Percentiles rank a stretch among this genome's conserved stretches.
These are phyloP conservation scores for Annona squamosa DNA, from an alignment of 164 flowering plant species.

Conservation along the genomic window DNA sequence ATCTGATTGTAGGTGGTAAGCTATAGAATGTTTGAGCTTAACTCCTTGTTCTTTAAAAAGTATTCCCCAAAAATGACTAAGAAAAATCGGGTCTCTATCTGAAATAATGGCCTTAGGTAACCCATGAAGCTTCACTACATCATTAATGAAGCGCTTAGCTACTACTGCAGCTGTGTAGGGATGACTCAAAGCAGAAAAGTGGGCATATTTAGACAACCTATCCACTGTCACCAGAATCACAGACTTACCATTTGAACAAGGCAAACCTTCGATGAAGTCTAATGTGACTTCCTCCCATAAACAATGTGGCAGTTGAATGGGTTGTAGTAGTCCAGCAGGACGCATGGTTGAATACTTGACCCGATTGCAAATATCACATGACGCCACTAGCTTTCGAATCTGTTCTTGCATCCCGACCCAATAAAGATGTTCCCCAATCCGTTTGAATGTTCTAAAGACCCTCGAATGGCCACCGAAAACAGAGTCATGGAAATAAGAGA, in stretches of 20 bases:
- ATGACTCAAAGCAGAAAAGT: conserved; percentile 3
- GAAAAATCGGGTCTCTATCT: background rate
- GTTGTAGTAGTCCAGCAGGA: background rate
- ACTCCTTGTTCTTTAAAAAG: background rate
- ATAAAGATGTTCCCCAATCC: background rate
- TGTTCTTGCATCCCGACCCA: background rate
- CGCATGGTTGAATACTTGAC: background rate
- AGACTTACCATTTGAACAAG: too few species aligned
- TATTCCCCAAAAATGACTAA: background rate
- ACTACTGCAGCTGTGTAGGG: background rate
- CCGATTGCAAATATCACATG: too few species aligned
- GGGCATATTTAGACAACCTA: background rate
- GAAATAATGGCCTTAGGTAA: background rate
- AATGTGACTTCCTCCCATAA: background rate
- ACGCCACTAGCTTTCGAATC: background rate
- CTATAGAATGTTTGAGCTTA: background rate
- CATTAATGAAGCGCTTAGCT: background rate
- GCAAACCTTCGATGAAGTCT: background rate
- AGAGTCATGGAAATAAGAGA: background rate
- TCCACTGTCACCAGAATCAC: too few species aligned
- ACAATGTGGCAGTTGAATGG: background rate
- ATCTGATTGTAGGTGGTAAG: background rate
- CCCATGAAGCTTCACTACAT: background rate
- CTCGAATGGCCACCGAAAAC: background rate
- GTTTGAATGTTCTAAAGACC: background rate